phyloP scores from a whole-genome alignment of 768 basidiomycete genomes.

The Lentinula raphanica region DNA sequence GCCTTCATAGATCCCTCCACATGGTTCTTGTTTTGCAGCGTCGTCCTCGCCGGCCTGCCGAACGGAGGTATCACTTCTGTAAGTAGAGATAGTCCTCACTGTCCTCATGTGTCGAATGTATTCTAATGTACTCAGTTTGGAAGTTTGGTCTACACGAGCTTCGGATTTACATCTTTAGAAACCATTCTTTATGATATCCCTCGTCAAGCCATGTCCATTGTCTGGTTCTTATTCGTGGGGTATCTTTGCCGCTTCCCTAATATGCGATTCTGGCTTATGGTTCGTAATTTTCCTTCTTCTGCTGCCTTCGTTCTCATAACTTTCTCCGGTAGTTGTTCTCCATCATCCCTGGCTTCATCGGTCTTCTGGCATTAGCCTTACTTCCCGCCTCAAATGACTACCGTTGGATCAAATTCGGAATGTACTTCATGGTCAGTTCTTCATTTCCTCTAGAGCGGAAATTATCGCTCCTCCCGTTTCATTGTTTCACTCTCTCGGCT shows the following conservation, averaged over 20 bases:
- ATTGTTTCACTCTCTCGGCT: background rate
- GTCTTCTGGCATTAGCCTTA: constrained; percentile 6
- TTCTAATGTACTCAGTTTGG: constrained; percentile 7
- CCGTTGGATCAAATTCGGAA: constrained; percentile 11
- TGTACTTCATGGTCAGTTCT: constrained; percentile 9
- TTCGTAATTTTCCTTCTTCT: background rate
- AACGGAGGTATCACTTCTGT: constrained; percentile 11
- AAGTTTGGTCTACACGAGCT: constrained; percentile 8
- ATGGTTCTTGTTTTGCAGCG: constrained; percentile 7
- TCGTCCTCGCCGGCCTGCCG: constrained; percentile 5
- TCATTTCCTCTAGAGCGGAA: background rate
- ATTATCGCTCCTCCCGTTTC: background rate
- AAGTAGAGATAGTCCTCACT: background rate
- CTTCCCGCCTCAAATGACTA: background rate
- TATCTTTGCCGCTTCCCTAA: background rate
- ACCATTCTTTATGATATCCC: constrained; percentile 8
- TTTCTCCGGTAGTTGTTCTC: background rate
- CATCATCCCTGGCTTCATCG: constrained; percentile 8
- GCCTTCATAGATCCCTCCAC: constrained; percentile 8
- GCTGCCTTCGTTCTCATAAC: background rate
- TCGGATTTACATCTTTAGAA: constrained; percentile 8
- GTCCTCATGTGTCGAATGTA: too few relatives aligned
- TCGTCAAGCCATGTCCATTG: constrained; percentile 1
- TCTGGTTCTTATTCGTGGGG: constrained; percentile 8
- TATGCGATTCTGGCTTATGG: constrained; percentile 7